A percentile compares a stretch with the other conserved stretches of the same genome.
Evolutionary conservation across 2,329 filamentous ascomycete species (phyloP).

Genomic region (Aspergillus sp.): DNA sequence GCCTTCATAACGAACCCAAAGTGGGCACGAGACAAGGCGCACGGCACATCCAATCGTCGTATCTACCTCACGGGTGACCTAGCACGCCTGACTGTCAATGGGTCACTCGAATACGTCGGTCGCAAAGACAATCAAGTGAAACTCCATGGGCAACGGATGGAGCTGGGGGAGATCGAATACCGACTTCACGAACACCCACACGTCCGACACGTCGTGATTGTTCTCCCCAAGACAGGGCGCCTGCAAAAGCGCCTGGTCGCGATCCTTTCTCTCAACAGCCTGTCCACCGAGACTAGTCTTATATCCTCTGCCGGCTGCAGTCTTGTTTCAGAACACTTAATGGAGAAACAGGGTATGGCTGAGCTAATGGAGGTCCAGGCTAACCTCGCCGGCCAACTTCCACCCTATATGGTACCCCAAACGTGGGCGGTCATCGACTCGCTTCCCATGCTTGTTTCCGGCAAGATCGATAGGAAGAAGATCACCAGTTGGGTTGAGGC

Average conservation of each 20-base stretch:
- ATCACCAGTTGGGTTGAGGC: conserved; percentile 47
- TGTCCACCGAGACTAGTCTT: conserved; percentile 23
- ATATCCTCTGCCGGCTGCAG: conserved; percentile 32
- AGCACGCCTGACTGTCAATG: conserved; percentile 21
- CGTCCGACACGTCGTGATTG: conserved; percentile 43
- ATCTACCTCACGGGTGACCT: conserved; percentile 31
- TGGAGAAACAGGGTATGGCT: conserved; percentile 21
- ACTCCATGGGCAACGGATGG: conserved; percentile 64
- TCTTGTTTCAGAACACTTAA: conserved; percentile 26
- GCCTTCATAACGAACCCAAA: conserved; percentile 27
- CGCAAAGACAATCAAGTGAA: conserved; percentile 69
- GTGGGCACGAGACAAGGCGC: conserved; percentile 17
- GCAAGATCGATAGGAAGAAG: conserved; percentile 40
- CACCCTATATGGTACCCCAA: conserved; percentile 48
- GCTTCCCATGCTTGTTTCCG: conserved; percentile 42
- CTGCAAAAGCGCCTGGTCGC: conserved; percentile 45
- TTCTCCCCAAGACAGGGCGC: conserved; percentile 44
- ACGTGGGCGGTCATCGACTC: conserved; percentile 39
- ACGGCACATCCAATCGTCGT: too few relatives aligned
- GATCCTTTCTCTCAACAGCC: conserved; percentile 40
- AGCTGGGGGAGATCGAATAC: conserved; percentile 53
- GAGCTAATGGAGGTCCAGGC: conserved; percentile 36
- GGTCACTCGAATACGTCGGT: conserved; percentile 30
- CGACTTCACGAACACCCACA: conserved; percentile 30
- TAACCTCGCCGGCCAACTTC: conserved; percentile 43